phyloP scores from a whole-genome alignment of 192 early-diverging fungal genomes.

The Coemansia sp. region DNA sequence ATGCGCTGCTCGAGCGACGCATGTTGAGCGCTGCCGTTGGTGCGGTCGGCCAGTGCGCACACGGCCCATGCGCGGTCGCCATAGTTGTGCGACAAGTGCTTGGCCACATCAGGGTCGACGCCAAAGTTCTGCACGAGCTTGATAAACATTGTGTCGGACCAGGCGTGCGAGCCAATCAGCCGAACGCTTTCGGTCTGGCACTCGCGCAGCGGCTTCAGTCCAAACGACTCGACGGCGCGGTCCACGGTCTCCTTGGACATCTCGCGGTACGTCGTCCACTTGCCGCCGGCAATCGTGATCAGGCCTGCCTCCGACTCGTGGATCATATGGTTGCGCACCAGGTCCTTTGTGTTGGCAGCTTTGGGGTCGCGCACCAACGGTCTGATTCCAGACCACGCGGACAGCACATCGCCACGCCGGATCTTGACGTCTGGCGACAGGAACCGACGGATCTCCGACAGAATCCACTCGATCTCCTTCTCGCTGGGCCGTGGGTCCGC shows the following conservation, averaged over 20 bases:
- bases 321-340: slow-evolving; percentile 98
- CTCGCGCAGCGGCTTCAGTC: slow-evolving; percentile 62
- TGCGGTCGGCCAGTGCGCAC: slow-evolving; percentile 74
- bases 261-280: slow-evolving; percentile 97
- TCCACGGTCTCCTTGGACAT: slow-evolving; percentile 97
- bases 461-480: slow-evolving; percentile 94
- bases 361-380: slow-evolving; percentile 94
- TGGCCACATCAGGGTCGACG: slow-evolving; percentile 86
- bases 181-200: slow-evolving; percentile 76
- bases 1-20: slow-evolving; percentile 80
- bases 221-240: slow-evolving; percentile 74
- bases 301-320: slow-evolving; percentile 76
- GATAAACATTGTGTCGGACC: slow-evolving; percentile 92
- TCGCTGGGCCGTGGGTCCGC: slow-evolving; percentile 85
- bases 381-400: slow-evolving; percentile 97
- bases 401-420: slow-evolving; percentile 92
- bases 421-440: slow-evolving; percentile 92
- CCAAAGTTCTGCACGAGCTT: slow-evolving; percentile 95
- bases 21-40: slow-evolving; percentile 61
- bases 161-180: slow-evolving; percentile 84
- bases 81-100: slow-evolving; percentile 87
- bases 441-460: slow-evolving; percentile 88
- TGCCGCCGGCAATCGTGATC: slow-evolving; percentile 95
- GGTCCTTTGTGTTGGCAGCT: slow-evolving; percentile 85
- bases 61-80: slow-evolving; percentile 96